Conservation (phyloP, 2,329 filamentous ascomycete genomes). For the Juglanconis juglandina region DNA sequence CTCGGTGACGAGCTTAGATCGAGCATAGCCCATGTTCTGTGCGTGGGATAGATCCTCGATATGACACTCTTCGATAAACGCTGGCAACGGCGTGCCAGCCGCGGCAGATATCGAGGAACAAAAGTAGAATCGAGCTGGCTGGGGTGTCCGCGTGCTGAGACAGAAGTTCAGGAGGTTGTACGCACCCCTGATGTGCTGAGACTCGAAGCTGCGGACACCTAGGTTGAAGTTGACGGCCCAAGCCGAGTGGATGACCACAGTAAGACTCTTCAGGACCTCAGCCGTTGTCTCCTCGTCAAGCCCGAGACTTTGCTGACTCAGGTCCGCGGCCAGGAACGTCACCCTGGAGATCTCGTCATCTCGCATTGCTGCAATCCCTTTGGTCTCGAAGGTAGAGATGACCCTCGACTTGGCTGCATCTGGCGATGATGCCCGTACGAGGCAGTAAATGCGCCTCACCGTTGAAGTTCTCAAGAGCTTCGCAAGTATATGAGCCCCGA, state of each 20-base stretch:
- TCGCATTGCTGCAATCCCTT: constrained; percentile 12
- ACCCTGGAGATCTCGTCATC: constrained; percentile 31
- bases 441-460: constrained; percentile 49
- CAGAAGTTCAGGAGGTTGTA: constrained; percentile 40
- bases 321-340: constrained; percentile 32
- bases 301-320: constrained; percentile 39
- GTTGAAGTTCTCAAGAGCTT: constrained; percentile 57
- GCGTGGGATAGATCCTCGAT: constrained; percentile 25
- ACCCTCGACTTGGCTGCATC: constrained; percentile 21
- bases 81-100: constrained; percentile 27
- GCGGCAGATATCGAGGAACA: constrained; percentile 47
- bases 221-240: constrained; percentile 59
- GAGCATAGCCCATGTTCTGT: constrained; percentile 40
- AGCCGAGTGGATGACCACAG: constrained; percentile 46
- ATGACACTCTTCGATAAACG: not conserved
- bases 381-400: constrained; percentile 7
- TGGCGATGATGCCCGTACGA: constrained; percentile 42
- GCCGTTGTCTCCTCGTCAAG: constrained; percentile 27
- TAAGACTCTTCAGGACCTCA: constrained; percentile 30
- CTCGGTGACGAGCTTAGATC: constrained; percentile 40
- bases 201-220: constrained; percentile 45
- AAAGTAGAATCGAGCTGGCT: constrained; percentile 39
- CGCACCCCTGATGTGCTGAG: constrained; percentile 41
- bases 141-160: not conserved
- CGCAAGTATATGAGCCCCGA: constrained; percentile 58